Percentiles rank a stretch among this genome's conserved stretches.
phyloP scores from a whole-genome alignment of 352 stramenopile genomes.

The Globisporangium parvum region DNA sequence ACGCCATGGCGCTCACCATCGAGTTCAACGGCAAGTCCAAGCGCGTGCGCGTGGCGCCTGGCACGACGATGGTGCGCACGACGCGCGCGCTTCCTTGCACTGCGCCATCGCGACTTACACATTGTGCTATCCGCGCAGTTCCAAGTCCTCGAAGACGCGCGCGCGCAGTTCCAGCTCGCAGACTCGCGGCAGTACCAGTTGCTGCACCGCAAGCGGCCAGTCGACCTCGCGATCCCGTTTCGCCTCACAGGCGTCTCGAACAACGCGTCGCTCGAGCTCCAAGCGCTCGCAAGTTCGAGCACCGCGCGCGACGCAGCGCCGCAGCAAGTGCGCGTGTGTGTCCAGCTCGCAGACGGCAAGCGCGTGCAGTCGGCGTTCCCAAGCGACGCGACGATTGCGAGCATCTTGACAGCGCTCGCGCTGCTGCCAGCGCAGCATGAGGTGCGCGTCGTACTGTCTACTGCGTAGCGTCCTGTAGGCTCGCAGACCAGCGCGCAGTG shows the following conservation, averaged over 20 bases:
- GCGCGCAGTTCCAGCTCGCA: conserved; percentile 43
- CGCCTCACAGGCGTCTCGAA: conserved; percentile 82
- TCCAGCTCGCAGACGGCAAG: conserved; percentile 72
- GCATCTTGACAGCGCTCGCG: conserved; percentile 50
- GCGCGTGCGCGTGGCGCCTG: conserved; percentile 67
- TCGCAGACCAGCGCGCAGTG: background rate
- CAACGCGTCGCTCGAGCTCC: conserved; percentile 70
- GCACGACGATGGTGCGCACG: conserved; percentile 61
- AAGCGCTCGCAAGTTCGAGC: conserved; percentile 19
- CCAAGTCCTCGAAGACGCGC: conserved; percentile 61
- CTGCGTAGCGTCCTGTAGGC: background rate
- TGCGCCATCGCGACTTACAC: background rate
- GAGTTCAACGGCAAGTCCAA: conserved; percentile 66
- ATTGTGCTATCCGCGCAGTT: conserved; percentile 31
- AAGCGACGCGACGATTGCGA: conserved; percentile 44
- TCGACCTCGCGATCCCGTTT: conserved; percentile 83
- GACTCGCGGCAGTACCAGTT: conserved; percentile 47
- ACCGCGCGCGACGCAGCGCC: conserved; percentile 1
- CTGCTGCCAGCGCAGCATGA: conserved; percentile 37
- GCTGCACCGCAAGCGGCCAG: conserved; percentile 45
- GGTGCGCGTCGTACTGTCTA: conserved; percentile 17
- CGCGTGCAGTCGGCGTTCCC: conserved; percentile 62
- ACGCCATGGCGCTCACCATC: conserved; percentile 66
- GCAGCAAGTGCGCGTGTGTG: conserved; percentile 71
- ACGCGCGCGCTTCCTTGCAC: background rate